A percentile compares a stretch with the other conserved stretches of the same genome.
Evolutionary conservation across 768 basidiomycete species (phyloP).

Genomic region (Hebeloma cylindrosporum): DNA sequence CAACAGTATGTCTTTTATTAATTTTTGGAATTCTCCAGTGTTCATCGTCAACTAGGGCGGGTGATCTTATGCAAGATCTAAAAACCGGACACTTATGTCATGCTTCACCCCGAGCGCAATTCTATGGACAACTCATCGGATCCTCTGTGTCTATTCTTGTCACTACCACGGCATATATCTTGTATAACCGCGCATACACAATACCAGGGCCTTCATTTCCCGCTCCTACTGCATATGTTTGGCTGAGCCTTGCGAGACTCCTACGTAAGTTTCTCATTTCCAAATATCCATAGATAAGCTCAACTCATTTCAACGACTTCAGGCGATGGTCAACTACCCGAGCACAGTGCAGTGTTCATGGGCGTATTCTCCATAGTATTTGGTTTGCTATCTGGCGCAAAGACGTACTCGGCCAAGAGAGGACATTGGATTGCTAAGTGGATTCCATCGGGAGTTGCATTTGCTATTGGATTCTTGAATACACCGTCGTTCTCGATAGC

Average conservation of each 20-base stretch:
- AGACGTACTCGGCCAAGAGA: slow-evolving; percentile 54
- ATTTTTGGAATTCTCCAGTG: neutral
- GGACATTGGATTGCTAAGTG: slow-evolving; percentile 61
- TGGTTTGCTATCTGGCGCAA: slow-evolving; percentile 61
- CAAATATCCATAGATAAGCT: slow-evolving; percentile 18
- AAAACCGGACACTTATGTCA: slow-evolving; percentile 94
- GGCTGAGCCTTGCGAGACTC: slow-evolving; percentile 76
- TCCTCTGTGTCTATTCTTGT: slow-evolving; percentile 86
- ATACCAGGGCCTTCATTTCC: slow-evolving; percentile 96
- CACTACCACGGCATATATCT: slow-evolving; percentile 81
- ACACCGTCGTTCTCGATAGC: slow-evolving; percentile 94
- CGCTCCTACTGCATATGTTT: slow-evolving; percentile 93
- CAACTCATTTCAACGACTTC: slow-evolving; percentile 15
- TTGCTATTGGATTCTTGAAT: slow-evolving; percentile 95
- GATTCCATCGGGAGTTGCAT: slow-evolving; percentile 92
- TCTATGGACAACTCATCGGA: slow-evolving; percentile 91
- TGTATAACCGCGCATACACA: slow-evolving; percentile 84
- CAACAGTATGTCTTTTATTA: slow-evolving; percentile 60
- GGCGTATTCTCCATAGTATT: slow-evolving; percentile 71
- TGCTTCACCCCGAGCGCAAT: slow-evolving; percentile 92
- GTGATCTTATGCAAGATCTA: slow-evolving; percentile 97
- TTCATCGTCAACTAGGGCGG: slow-evolving; percentile 56
- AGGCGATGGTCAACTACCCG: slow-evolving; percentile 84
- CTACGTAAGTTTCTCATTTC: slow-evolving; percentile 52
- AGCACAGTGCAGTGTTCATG: slow-evolving; percentile 79